These are phyloP conservation scores for Penicillium sp. DNA, from an alignment of 2,329 filamentous ascomycete genomes.

Conservation along the genomic window DNA sequence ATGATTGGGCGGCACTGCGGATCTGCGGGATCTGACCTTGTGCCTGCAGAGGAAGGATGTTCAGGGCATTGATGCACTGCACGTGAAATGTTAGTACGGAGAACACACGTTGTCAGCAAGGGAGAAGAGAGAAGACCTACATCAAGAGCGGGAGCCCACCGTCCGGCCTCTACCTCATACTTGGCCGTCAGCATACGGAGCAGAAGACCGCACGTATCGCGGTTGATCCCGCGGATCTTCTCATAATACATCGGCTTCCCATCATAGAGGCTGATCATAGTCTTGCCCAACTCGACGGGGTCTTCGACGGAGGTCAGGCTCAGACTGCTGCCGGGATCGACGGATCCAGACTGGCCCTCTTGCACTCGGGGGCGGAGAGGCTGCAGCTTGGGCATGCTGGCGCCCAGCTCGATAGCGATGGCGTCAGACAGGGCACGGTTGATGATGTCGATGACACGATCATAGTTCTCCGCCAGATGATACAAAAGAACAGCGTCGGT, in stretches of 20 bases:
- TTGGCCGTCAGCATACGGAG: constrained; percentile 58
- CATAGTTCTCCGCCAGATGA: constrained; percentile 90
- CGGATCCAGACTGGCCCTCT: constrained; percentile 33
- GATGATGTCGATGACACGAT: constrained; percentile 84
- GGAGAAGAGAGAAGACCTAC: constrained; percentile 40
- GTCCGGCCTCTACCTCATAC: constrained; percentile 50
- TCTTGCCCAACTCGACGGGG: constrained; percentile 56
- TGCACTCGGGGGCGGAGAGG: constrained; percentile 66
- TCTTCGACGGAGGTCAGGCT: constrained; percentile 64
- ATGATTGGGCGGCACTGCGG: constrained; percentile 72
- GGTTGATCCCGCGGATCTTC: constrained; percentile 53
- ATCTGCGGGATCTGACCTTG: constrained; percentile 70
- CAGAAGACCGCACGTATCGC: constrained; percentile 54
- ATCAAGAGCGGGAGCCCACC: constrained; percentile 59
- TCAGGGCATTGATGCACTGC: constrained; percentile 65
- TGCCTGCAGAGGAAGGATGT: constrained; percentile 73
- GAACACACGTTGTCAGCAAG: background rate
- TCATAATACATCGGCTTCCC: constrained; percentile 55
- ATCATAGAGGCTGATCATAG: constrained; percentile 59
- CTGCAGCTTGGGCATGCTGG: constrained; percentile 70
- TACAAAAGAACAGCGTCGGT: constrained; percentile 93
- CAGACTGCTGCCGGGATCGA: constrained; percentile 40
- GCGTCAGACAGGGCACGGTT: constrained; percentile 87
- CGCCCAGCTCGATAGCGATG: constrained; percentile 76
- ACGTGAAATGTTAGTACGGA: constrained; percentile 9